phyloP scores from a whole-genome alignment of 257 asterid genomes.

The Ophiorrhiza pumila region DNA sequence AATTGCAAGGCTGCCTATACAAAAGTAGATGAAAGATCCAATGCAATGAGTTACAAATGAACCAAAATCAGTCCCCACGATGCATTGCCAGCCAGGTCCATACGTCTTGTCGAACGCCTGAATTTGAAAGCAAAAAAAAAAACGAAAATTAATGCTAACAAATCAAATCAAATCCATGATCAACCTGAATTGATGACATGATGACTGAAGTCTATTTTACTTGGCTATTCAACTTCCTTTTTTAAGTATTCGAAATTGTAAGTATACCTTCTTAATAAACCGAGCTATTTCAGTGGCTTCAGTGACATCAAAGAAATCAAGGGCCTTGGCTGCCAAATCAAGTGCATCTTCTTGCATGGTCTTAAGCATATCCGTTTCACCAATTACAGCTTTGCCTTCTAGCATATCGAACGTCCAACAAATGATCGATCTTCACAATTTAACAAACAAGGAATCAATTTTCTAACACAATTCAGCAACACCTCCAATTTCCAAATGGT shows the following conservation, averaged over 20 bases:
- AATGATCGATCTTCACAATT: too few relatives aligned
- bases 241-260: too few relatives aligned
- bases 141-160: too few relatives aligned
- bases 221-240: background rate
- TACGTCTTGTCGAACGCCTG: slow-evolving; percentile 67
- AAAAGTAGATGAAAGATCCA: slow-evolving; percentile 77
- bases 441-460: background rate
- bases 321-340: slow-evolving; percentile 77
- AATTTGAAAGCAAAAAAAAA: slow-evolving; percentile 8
- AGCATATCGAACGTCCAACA: slow-evolving; percentile 35
- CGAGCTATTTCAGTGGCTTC: slow-evolving; percentile 81
- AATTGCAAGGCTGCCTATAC: slow-evolving; percentile 66
- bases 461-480: too few relatives aligned
- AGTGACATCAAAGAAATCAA: slow-evolving; percentile 80
- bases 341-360: slow-evolving; percentile 75
- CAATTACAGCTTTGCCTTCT: slow-evolving; percentile 82
- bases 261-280: slow-evolving; percentile 59
- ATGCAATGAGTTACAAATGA: slow-evolving; percentile 85
- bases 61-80: slow-evolving; percentile 87
- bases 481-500: too few relatives aligned
- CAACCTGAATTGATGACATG: background rate
- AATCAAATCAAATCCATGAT: background rate
- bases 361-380: slow-evolving; percentile 74
- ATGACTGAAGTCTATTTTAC: background rate
- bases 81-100: slow-evolving; percentile 89